Base-by-base conservation (phyloP, 2,329 filamentous ascomycete species). In the Aspergillus sp. region DNA sequence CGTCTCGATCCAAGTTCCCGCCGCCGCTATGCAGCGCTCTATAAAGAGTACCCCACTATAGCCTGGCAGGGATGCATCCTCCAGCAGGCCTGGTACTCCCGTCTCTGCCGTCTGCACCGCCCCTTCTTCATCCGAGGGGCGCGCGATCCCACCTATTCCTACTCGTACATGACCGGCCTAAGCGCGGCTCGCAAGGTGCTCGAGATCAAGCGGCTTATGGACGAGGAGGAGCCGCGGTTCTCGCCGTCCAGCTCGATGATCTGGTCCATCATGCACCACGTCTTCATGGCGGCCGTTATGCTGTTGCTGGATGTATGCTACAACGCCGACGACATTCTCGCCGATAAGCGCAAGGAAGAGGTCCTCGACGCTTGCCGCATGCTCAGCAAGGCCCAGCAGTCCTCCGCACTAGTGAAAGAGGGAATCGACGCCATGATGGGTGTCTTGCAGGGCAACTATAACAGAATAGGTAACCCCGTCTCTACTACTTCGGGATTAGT, bases 261-360 rank as follows among this genome's bases (percentile, higher is more conserved):
- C 13, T 74, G 72, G 68, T 63, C 68, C 3, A 66, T 75, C 5
- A 69, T 74, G 62, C 71, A 78, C 55, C 73, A 76, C 45, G 69
- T 77, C 0, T 77, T 77, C 54, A 70, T 77, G 64, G 75, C 75
- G 2, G 71, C 72, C 1, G 72, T 73, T 1, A 72, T 75, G 5
- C 53, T 78, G 11, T 58, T 77, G 4, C 73, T 77, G 57, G 75
- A 77, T 39, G 66, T 74, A 0, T 77, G 74, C 56, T 74, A 76
- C 59, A 77, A 77, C 44, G 71, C 69, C 61, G 71, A 72, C 48
- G 72, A 76, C 42, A 68, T 73, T 1, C 56, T 73, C 0, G 73
- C 69, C 2, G 70, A 73, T 5, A 70, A 66, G 12, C 64, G 74
- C 5, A 70, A 70, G 34, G 60, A 71, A 24, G 75, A 77, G 48